phyloP scores from a whole-genome alignment of 225 moss, liverwort and hornwort species.

The Polytrichum commune region DNA sequence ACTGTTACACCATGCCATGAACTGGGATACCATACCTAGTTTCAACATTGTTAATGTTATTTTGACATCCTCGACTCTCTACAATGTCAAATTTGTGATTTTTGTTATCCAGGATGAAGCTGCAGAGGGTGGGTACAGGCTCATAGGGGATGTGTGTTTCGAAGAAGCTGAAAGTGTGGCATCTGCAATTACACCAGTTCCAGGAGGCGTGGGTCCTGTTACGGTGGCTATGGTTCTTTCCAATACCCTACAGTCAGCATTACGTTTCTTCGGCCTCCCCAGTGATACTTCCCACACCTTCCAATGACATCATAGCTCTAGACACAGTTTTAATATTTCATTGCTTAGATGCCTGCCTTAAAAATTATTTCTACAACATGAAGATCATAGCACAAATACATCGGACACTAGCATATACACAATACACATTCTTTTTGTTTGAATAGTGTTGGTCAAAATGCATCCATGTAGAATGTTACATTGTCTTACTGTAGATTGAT shows the following conservation, averaged over 20 bases:
- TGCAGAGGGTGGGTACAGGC: slow-evolving; percentile 72
- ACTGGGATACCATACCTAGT: too few species aligned
- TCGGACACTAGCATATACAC: too few species aligned
- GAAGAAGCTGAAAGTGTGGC: slow-evolving; percentile 85
- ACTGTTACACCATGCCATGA: too few species aligned
- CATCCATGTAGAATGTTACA: too few species aligned
- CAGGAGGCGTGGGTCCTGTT: slow-evolving; percentile 93
- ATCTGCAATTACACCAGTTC: slow-evolving; percentile 88
- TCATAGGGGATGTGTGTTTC: slow-evolving; percentile 89
- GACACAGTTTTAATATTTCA: too few species aligned
- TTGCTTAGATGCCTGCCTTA: too few species aligned
- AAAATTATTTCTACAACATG: too few species aligned
- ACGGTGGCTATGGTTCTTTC: slow-evolving; percentile 90
- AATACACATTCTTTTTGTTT: too few species aligned
- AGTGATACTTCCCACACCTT: slow-evolving; percentile 4
- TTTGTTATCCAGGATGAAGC: slow-evolving; percentile 51
- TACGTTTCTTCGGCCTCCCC: slow-evolving; percentile 40
- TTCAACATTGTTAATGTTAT: background rate
- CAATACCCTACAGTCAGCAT: slow-evolving; percentile 63
- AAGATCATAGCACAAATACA: too few species aligned
- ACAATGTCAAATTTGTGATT: background rate
- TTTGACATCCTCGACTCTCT: background rate
- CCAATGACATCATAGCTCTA: too few species aligned
- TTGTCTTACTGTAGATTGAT: too few species aligned
- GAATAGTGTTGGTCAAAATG: too few species aligned